These are phyloP conservation scores for Quercus wislizeni DNA, from an alignment of 306 rosid species.

Conservation along the genomic window DNA sequence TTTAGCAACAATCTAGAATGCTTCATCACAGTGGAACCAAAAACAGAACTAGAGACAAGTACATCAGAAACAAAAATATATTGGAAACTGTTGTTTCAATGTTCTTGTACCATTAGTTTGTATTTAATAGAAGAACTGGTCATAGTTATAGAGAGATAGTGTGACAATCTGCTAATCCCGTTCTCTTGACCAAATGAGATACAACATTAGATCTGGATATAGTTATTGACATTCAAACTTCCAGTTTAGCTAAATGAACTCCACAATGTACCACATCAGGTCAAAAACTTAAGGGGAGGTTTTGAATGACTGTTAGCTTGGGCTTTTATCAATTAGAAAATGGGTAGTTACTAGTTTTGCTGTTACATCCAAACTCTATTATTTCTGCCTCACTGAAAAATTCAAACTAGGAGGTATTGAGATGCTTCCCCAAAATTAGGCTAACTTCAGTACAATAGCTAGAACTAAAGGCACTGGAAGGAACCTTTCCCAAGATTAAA, in stretches of 20 bases:
- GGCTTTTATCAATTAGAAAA: neutral
- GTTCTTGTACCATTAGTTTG: neutral
- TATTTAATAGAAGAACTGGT: neutral
- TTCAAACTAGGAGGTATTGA: neutral
- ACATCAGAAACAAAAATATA: neutral
- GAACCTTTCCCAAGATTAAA: conserved; percentile 5
- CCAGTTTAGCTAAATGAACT: neutral
- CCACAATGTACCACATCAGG: neutral
- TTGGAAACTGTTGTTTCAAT: neutral
- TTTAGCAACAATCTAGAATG: neutral
- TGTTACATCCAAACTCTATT: neutral
- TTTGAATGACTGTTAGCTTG: neutral
- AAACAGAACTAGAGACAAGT: neutral
- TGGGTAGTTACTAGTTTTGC: neutral
- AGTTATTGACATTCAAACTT: neutral
- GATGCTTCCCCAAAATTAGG: neutral
- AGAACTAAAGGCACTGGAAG: neutral
- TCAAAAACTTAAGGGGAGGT: neutral
- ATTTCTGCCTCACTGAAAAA: neutral
- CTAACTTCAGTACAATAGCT: neutral
- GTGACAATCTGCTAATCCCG: neutral
- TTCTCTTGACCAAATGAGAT: neutral
- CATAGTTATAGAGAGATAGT: neutral
- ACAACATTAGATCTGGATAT: neutral
- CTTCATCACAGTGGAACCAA: neutral